A percentile compares a stretch with the other conserved stretches of the same genome.
Conservation (phyloP, 306 rosid species). For the Begonia masoniana region DNA sequence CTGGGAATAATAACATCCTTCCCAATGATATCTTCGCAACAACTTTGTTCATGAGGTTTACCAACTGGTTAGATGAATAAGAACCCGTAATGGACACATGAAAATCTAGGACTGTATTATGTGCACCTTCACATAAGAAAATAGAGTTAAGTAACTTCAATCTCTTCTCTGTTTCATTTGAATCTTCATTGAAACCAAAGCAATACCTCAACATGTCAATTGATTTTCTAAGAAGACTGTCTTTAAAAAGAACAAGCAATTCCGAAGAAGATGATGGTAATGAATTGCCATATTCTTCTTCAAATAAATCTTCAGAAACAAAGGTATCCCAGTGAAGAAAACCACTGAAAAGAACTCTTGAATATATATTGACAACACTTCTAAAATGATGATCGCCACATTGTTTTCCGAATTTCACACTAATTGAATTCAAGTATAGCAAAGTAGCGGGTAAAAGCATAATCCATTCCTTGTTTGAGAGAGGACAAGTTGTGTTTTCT, state of each 20-base stretch:
- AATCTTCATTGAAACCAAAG: constrained; percentile 40
- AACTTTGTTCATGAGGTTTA: constrained; percentile 45
- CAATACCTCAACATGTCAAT: constrained; percentile 48
- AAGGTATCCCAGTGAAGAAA: constrained; percentile 55
- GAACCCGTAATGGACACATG: constrained; percentile 28
- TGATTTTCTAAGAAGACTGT: constrained; percentile 75
- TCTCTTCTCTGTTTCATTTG: constrained; percentile 36
- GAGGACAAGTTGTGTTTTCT: constrained; percentile 18
- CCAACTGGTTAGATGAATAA: constrained; percentile 29
- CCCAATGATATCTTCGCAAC: constrained; percentile 54
- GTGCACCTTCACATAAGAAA: constrained; percentile 24
- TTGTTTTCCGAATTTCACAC: constrained; percentile 33
- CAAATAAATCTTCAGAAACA: constrained; percentile 44
- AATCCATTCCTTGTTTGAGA: constrained; percentile 51
- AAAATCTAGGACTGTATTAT: constrained; percentile 46
- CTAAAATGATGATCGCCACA: constrained; percentile 18
- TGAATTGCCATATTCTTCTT: constrained; percentile 44
- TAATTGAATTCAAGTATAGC: constrained; percentile 38
- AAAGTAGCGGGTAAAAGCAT: constrained; percentile 65
- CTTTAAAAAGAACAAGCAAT: constrained; percentile 34
- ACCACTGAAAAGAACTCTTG: constrained; percentile 55
- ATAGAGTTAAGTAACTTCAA: constrained; percentile 46
- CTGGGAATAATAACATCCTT: constrained; percentile 44
- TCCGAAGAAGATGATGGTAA: constrained; percentile 52
- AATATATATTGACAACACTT: constrained; percentile 34